Percentiles rank a stretch among this genome's conserved stretches.
phyloP scores from a whole-genome alignment of 768 basidiomycete species.

The Russula brevipes region DNA sequence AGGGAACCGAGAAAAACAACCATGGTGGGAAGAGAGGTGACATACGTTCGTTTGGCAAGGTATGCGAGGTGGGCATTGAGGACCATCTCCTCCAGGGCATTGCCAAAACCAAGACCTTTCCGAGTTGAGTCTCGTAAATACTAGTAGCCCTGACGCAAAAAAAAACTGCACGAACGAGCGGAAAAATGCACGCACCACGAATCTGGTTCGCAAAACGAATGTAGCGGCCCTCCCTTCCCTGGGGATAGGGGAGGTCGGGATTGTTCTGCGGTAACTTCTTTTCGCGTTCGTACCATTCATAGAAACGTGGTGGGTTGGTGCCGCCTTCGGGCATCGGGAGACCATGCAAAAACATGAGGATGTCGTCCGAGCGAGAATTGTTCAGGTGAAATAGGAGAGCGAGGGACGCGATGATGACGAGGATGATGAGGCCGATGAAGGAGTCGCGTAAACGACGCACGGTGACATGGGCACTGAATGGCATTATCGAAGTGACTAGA shows the following conservation, averaged over 20 bases:
- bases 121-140: not conserved
- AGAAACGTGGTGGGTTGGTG: conserved; percentile 6
- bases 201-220: conserved; percentile 19
- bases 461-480: not conserved
- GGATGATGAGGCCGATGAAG: not conserved
- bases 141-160: not conserved
- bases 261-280: conserved; percentile 14
- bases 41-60: conserved; percentile 30
- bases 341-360: not conserved
- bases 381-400: not conserved
- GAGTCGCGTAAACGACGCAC: not conserved
- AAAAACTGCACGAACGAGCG: not conserved
- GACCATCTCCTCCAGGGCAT: conserved; percentile 37
- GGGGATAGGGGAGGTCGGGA: not conserved
- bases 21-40: not conserved
- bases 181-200: not conserved
- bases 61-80: no score
- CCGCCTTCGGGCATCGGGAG: conserved; percentile 2
- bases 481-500: no score
- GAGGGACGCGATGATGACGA: not conserved
- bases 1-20: no score
- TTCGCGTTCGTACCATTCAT: conserved; percentile 15
- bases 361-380: not conserved
- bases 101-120: conserved; percentile 54
- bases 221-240: conserved; percentile 12